A percentile compares a stretch with the other conserved stretches of the same genome.
Evolutionary conservation across 768 basidiomycete species (phyloP).

Genomic region (Amanita rubescens): DNA sequence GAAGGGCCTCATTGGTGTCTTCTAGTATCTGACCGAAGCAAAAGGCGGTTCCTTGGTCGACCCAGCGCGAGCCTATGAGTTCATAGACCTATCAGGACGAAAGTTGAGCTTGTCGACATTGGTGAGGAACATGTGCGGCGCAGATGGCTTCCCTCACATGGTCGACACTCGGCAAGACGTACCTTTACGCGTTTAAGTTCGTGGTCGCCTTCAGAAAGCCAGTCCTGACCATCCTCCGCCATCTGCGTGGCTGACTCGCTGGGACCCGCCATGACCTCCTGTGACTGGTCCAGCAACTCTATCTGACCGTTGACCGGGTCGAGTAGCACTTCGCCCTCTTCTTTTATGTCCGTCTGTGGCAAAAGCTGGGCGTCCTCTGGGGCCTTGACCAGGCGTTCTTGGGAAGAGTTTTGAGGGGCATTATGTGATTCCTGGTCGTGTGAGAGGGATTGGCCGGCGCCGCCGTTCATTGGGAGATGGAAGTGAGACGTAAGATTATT

Average conservation of each 20-base stretch:
- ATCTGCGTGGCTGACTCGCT: conserved; percentile 29
- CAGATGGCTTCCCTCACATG: neutral
- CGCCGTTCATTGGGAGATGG: conserved; percentile 33
- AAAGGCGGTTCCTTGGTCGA: conserved; percentile 94
- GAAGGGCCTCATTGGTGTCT: conserved; percentile 67
- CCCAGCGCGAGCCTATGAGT: conserved; percentile 85
- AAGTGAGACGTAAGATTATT: conserved; percentile 10
- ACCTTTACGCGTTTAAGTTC: conserved; percentile 86
- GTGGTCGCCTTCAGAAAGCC: conserved; percentile 56
- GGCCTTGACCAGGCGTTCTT: neutral
- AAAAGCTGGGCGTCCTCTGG: neutral
- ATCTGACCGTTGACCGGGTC: conserved; percentile 33
- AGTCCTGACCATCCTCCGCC: conserved; percentile 54
- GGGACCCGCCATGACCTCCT: conserved; percentile 27
- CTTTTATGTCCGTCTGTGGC: conserved; percentile 21
- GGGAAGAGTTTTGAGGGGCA: neutral
- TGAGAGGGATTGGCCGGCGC: conserved; percentile 26
- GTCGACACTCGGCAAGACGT: conserved; percentile 20
- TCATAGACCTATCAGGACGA: conserved; percentile 72
- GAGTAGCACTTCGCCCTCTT: conserved; percentile 26
- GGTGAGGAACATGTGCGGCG: conserved; percentile 8
- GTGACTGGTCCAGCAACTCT: conserved; percentile 39
- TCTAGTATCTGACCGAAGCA: conserved; percentile 86
- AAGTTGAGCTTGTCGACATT: conserved; percentile 15
- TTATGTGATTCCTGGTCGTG: conserved; percentile 17